Evolutionary conservation across 495 filamentous ascomycete species (phyloP), one percentile per base, ranked within the genome.

Genomic region (Hyphodiscus hymeniophilus): DNA sequence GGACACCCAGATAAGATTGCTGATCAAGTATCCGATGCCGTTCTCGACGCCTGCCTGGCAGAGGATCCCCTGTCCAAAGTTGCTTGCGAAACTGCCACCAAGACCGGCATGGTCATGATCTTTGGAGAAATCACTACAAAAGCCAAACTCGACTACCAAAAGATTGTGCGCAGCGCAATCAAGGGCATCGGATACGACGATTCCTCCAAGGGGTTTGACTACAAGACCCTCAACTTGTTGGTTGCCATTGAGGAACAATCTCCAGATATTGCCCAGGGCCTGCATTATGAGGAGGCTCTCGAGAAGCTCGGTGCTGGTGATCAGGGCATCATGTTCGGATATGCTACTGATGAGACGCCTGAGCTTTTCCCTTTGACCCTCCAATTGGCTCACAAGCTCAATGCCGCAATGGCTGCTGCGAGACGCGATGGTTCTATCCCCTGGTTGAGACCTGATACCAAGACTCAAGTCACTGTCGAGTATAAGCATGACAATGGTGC

Each of bases 321-420:
- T 74, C 92, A 98, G 76, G 92, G 92, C 76, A 95, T 98, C 77
- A 98, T 98, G 92, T 98, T 98, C 71, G 92, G 92, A 57, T 98
- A 98, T 82, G 92, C 92, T 63, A 95, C 92, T 65, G 91, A 98
- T 60, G 92, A 98, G 79, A 97, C 92, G 62, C 92, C 92, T 52
- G 91, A 98, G 74, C 80, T 92, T 54, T 84, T 97, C 63, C 92
- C 92, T 52, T 73, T 98, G 62, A 96, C 92, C 55, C 74, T 96
- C 58, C 79, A 89, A 47, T 79, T 96, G 63, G 82, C 92, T 61
- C 92, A 98, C 79, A 89, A 87, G 79, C 82, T 98, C 52, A 98
- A 98, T 75, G 72, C 76, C 58, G 87, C 85, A 60, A 92, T 98
- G 92, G 84, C 80, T 55, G 76, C 78, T 57, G 88, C 91, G 56